phyloP scores from a whole-genome alignment of 2,329 filamentous ascomycete species.

The Chrysosporium queenslandicum region DNA sequence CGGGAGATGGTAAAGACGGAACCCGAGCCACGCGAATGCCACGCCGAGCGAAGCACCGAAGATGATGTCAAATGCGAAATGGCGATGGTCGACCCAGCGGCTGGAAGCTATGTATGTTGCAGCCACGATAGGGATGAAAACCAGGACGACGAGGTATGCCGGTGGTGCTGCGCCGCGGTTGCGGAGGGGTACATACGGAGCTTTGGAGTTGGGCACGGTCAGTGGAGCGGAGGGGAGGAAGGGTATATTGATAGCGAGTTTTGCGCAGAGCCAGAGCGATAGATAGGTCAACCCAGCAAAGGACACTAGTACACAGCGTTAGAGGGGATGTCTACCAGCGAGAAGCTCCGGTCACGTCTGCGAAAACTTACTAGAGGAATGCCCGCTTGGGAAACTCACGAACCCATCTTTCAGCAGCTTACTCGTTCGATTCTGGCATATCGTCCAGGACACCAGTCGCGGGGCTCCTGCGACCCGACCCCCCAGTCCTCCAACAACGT shows the following conservation, averaged over 20 bases:
- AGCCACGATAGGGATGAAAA: slow-evolving; percentile 59
- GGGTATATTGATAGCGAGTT: slow-evolving; percentile 40
- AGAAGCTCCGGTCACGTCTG: background rate
- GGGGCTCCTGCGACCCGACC: slow-evolving; percentile 46
- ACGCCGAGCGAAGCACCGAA: slow-evolving; percentile 74
- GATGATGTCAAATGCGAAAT: slow-evolving; percentile 87
- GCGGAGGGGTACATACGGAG: slow-evolving; percentile 45
- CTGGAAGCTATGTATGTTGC: slow-evolving; percentile 77
- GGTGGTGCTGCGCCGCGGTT: slow-evolving; percentile 73
- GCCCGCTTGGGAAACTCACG: slow-evolving; percentile 70
- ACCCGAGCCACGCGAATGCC: slow-evolving; percentile 60
- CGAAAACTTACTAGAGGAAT: slow-evolving; percentile 49
- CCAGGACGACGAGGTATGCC: slow-evolving; percentile 62
- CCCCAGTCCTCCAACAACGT: slow-evolving; percentile 54
- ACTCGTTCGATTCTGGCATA: slow-evolving; percentile 59
- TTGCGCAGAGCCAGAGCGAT: slow-evolving; percentile 68
- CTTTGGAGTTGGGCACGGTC: background rate
- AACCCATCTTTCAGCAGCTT: slow-evolving; percentile 64
- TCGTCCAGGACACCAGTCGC: slow-evolving; percentile 61
- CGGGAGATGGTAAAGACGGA: slow-evolving; percentile 77
- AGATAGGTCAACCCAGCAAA: slow-evolving; percentile 77
- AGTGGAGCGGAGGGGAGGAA: slow-evolving; percentile 26
- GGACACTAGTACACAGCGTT: slow-evolving; percentile 40
- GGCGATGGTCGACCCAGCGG: slow-evolving; percentile 78
- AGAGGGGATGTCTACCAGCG: background rate